Evolutionary conservation across 768 basidiomycete genomes (phyloP).

Genomic region (Stropharia rugosoannulata): DNA sequence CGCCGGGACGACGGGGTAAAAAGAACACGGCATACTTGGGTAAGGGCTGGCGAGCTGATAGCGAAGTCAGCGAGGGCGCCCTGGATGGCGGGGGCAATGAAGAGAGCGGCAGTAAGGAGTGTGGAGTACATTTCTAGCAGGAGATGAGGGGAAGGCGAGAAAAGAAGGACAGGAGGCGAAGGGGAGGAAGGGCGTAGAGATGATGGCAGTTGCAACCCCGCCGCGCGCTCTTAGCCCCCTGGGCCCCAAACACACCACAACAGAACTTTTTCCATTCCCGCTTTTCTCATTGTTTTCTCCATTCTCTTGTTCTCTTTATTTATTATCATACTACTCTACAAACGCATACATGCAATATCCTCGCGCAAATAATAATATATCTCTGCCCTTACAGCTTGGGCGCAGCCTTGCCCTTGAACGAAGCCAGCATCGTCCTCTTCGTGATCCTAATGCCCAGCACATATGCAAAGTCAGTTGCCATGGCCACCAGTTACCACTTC

Average conservation of each 20-base stretch:
- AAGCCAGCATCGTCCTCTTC: constrained; percentile 65
- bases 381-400: constrained; percentile 16
- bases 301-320: constrained; percentile 6
- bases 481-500: constrained; percentile 33
- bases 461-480: constrained; percentile 28
- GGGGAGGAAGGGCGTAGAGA: constrained; percentile 26
- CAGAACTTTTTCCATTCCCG: background rate
- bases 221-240: background rate
- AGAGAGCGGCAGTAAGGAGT: constrained; percentile 72
- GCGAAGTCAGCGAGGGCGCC: constrained; percentile 53
- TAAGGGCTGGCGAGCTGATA: constrained; percentile 49
- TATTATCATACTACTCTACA: background rate
- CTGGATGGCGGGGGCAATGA: constrained; percentile 53
- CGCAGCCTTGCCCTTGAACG: constrained; percentile 31
- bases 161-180: constrained; percentile 26
- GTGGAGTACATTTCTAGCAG: constrained; percentile 70
- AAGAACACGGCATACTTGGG: constrained; percentile 45
- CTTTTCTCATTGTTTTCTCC: constrained; percentile 11
- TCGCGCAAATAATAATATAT: background rate
- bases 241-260: constrained; percentile 8
- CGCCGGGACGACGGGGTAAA: background rate
- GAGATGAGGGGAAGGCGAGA: constrained; percentile 29
- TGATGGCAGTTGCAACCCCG: constrained; percentile 15
- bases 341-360: constrained; percentile 2
- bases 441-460: constrained; percentile 44